phyloP scores from a whole-genome alignment of 2,329 filamentous ascomycete genomes.

The Claviceps maximensis region DNA sequence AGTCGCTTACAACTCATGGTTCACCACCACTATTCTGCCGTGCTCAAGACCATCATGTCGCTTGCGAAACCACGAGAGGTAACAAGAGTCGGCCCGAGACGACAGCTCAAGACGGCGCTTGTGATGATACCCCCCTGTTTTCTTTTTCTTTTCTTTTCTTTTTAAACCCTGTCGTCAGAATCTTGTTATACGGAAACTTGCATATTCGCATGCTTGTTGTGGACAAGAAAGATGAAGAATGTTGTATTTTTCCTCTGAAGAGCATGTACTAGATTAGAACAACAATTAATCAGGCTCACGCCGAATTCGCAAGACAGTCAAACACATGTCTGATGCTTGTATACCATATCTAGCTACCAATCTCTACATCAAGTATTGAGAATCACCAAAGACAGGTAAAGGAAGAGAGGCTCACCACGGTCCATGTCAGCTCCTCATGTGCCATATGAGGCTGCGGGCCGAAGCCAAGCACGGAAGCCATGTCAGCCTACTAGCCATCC shows the following conservation, averaged over 20 bases:
- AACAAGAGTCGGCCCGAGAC: constrained; percentile 11
- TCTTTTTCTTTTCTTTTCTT: neutral
- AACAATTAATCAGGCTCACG: constrained; percentile 5
- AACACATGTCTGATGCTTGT: neutral
- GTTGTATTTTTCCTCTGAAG: neutral
- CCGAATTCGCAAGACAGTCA: neutral
- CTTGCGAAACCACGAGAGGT: constrained; percentile 9
- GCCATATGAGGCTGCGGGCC: neutral
- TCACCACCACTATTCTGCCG: constrained; percentile 3
- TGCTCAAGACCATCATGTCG: constrained; percentile 13
- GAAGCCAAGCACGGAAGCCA: neutral
- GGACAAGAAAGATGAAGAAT: neutral
- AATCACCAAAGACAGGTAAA: neutral
- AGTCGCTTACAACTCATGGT: neutral
- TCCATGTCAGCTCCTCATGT: neutral
- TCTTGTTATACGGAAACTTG: neutral
- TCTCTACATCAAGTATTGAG: too few species aligned
- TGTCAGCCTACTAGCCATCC: neutral
- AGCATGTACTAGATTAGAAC: constrained; percentile 5
- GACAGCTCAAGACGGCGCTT: constrained; percentile 18
- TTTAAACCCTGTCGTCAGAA: neutral
- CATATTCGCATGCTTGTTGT: neutral
- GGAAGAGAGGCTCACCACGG: neutral
- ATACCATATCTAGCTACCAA: neutral
- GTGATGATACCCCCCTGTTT: constrained; percentile 17